Percentiles rank a stretch among this genome's conserved stretches.
phyloP scores from a whole-genome alignment of 2,329 filamentous ascomycete species.

The Berkeleyomyces basicola region DNA sequence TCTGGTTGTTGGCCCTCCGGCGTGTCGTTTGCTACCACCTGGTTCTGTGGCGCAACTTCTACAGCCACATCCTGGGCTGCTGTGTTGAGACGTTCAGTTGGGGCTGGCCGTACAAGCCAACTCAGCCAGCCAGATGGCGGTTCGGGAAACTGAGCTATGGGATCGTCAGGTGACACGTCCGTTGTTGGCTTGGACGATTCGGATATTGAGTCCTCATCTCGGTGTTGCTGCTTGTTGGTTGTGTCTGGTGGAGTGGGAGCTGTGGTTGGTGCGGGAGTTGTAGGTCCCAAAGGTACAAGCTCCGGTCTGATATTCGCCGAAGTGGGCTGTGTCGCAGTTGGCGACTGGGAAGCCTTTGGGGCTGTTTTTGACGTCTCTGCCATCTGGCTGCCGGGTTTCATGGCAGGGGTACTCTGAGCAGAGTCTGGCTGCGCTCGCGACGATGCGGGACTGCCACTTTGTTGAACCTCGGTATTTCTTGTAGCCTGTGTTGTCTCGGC shows the following conservation, averaged over 20 bases:
- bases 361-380: neutral
- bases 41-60: neutral
- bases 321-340: neutral
- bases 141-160: neutral
- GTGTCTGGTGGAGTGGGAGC: no score
- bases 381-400: neutral
- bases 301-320: no score
- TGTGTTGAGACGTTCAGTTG: neutral
- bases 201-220: no score
- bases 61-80: neutral
- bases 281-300: no score
- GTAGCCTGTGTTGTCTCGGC: neutral
- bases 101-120: slow-evolving; percentile 29
- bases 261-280: no score
- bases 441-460: neutral
- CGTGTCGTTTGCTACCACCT: neutral
- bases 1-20: neutral
- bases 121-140: slow-evolving; percentile 32
- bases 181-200: no score
- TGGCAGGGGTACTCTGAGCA: neutral
- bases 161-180: neutral
- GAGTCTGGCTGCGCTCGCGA: neutral
- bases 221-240: no score
- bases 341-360: neutral
- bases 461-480: neutral